Evolutionary conservation across 176 grass and related monocot species (phyloP).

Genomic region (Oryza rufipogon): DNA sequence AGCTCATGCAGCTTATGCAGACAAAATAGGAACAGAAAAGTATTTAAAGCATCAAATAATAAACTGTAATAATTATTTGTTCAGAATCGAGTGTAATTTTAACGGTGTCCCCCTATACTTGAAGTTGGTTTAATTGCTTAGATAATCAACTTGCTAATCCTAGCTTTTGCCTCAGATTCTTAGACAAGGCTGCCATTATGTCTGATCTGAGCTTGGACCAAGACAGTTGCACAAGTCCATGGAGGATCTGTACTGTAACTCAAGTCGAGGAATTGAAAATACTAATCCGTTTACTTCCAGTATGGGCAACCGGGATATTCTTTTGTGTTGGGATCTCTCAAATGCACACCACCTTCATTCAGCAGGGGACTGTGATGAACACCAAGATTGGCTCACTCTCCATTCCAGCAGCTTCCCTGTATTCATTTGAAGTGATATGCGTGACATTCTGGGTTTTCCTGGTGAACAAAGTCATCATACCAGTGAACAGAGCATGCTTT

Average conservation of each 20-base stretch:
- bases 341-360: constrained; percentile 88
- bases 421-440: constrained; percentile 66
- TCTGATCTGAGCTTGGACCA: constrained; percentile 48
- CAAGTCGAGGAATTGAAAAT: constrained; percentile 91
- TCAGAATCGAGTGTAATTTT: not conserved
- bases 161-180: constrained; percentile 53
- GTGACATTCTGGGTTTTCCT: constrained; percentile 63
- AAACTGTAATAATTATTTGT: not conserved
- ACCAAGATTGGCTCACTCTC: constrained; percentile 58
- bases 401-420: constrained; percentile 73
- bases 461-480: constrained; percentile 60
- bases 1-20: constrained; percentile 21
- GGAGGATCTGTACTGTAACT: constrained; percentile 63
- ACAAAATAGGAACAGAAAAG: not conserved
- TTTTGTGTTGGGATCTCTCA: constrained; percentile 62
- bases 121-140: not conserved
- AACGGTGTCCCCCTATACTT: not conserved
- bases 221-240: constrained; percentile 32
- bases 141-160: constrained; percentile 12
- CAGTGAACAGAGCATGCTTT: constrained; percentile 44
- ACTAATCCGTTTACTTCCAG: constrained; percentile 71
- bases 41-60: not conserved
- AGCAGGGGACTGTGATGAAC: constrained; percentile 81
- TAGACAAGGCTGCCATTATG: constrained; percentile 81
- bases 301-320: constrained; percentile 75